Conservation (phyloP, 805 yeast species). For the Candida palmyrensis region DNA sequence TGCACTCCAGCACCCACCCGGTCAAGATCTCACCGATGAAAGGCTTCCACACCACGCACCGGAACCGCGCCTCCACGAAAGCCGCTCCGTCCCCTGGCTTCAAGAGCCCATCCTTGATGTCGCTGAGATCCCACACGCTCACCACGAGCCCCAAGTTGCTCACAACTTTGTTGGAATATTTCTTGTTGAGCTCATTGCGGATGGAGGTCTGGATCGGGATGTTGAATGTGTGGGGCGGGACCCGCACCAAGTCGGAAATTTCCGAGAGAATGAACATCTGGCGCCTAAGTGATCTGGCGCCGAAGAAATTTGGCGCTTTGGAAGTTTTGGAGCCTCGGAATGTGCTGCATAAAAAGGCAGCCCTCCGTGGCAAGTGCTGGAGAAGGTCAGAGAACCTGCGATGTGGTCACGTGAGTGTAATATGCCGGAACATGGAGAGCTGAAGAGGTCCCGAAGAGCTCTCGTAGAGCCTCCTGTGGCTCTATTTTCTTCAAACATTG, state of each 20-base stretch:
- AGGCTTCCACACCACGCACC: constrained; percentile 85
- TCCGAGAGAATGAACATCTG: constrained; percentile 80
- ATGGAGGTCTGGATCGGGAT: constrained; percentile 69
- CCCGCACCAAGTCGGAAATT: constrained; percentile 77
- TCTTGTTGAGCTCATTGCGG: constrained; percentile 73
- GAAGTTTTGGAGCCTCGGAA: too few relatives aligned
- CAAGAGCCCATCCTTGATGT: constrained; percentile 82
- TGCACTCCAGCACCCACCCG: constrained; percentile 90
- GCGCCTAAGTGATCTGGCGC: not conserved
- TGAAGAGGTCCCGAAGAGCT: too few relatives aligned
- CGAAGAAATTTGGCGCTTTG: too few relatives aligned
- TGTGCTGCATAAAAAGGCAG: too few relatives aligned
- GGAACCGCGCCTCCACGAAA: constrained; percentile 66
- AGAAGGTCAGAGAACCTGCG: too few relatives aligned
- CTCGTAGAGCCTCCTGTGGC: too few relatives aligned
- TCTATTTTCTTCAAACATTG: too few relatives aligned
- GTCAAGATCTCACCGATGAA: constrained; percentile 89
- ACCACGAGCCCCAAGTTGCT: constrained; percentile 81
- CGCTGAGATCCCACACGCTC: constrained; percentile 75
- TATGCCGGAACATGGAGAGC: too few relatives aligned
- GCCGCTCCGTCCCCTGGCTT: constrained; percentile 95
- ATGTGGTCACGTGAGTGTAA: too few relatives aligned
- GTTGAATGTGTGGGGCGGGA: constrained; percentile 81
- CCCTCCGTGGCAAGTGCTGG: too few relatives aligned
- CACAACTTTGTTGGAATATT: constrained; percentile 81